phyloP scores from a whole-genome alignment of 257 asterid species.

The Lithospermum erythrorhizon region DNA sequence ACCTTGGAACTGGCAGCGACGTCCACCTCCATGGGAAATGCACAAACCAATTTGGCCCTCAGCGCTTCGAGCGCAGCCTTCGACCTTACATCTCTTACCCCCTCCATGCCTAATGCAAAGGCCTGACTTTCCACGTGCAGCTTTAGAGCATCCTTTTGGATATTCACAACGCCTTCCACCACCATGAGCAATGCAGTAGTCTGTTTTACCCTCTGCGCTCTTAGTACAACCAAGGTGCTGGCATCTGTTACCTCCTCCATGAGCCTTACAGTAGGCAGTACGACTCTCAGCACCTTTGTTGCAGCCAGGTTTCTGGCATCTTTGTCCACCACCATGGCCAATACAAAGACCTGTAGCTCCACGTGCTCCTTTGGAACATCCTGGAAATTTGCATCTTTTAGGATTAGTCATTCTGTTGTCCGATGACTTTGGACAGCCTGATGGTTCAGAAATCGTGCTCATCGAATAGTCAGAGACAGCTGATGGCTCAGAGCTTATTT shows the following conservation, averaged over 20 bases:
- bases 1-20: constrained; percentile 51
- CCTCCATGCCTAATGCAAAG: constrained; percentile 93
- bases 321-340: constrained; percentile 89
- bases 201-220: constrained; percentile 87
- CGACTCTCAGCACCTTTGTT: constrained; percentile 87
- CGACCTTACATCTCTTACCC: constrained; percentile 80
- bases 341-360: constrained; percentile 84
- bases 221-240: constrained; percentile 82
- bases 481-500: constrained; percentile 54
- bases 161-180: constrained; percentile 72
- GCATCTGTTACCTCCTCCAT: constrained; percentile 84
- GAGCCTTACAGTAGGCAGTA: constrained; percentile 82
- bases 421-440: constrained; percentile 34
- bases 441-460: constrained; percentile 54
- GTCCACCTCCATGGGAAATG: constrained; percentile 91
- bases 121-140: constrained; percentile 91
- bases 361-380: constrained; percentile 74
- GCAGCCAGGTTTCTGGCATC: constrained; percentile 87
- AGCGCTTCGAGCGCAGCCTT: constrained; percentile 78
- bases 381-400: constrained; percentile 53
- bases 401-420: constrained; percentile 25
- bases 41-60: constrained; percentile 86
- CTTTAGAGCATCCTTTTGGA: constrained; percentile 58
- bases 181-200: constrained; percentile 76
- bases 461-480: constrained; percentile 46